phyloP scores from a whole-genome alignment of 176 grass and related monocot species.

The Bolboschoenus planiculmis region DNA sequence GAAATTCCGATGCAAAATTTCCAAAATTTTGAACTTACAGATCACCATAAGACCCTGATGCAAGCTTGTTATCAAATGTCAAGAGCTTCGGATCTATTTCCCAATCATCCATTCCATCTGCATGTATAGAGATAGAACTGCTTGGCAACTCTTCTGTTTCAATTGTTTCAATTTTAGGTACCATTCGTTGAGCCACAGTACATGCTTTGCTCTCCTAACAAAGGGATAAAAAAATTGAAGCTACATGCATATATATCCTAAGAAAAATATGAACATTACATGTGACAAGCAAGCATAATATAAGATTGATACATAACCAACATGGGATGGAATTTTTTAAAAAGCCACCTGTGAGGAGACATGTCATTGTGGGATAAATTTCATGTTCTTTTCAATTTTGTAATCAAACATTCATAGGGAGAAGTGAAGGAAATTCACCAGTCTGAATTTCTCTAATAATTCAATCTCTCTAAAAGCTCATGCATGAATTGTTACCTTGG shows the following conservation, averaged over 20 bases:
- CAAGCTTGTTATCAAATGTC: conserved; percentile 68
- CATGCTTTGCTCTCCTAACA: conserved; percentile 45
- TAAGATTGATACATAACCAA: not conserved
- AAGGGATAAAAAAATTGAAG: conserved; percentile 13
- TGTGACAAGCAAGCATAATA: not conserved
- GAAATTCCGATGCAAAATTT: not conserved
- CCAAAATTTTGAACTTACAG: conserved; percentile 44
- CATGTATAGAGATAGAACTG: conserved; percentile 51
- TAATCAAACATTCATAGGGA: not conserved
- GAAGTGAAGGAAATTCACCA: not conserved
- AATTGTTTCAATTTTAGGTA: conserved; percentile 33
- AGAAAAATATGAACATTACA: conserved; percentile 3
- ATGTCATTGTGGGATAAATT: not conserved
- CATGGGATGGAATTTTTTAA: not conserved
- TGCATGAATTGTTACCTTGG: conserved; percentile 38
- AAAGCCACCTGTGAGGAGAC: not conserved
- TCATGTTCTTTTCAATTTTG: not conserved
- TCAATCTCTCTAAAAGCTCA: conserved; percentile 1
- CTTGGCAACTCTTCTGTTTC: conserved; percentile 27
- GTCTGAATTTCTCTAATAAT: conserved; percentile 2
- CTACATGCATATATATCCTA: conserved; percentile 14
- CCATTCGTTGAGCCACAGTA: conserved; percentile 35
- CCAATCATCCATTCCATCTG: conserved; percentile 68
- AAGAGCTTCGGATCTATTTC: conserved; percentile 65
- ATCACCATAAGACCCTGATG: conserved; percentile 69